Evolutionary conservation across 2,329 filamentous ascomycete species (phyloP), one percentile per base, ranked within the genome.

Genomic region (Triangularia verruculosa): DNA sequence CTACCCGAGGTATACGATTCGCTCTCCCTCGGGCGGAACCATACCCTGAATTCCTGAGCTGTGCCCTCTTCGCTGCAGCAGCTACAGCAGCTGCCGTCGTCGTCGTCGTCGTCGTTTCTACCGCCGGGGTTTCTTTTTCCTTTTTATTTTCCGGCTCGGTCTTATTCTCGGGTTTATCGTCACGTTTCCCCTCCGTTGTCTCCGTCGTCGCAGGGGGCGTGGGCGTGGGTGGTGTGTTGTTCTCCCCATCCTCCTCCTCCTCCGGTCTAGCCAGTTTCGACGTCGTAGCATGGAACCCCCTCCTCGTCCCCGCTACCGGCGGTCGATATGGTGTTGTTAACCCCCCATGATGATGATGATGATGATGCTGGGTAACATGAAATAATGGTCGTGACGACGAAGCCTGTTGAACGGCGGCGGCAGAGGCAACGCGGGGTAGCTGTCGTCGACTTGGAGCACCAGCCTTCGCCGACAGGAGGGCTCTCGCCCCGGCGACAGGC

Each of bases 401-500:
- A 39, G 27, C 4, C 27, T 28, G 17, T 20, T 20, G 20, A 13
- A 47, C 32, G n/a, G 47, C 51, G 32, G 53, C 55, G 51, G 51
- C 22, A 27, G 51, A 24, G 51, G 62, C 39, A 65, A 61, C 64
- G 64, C 61, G 63, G 67, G 64, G 64, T 59, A 65, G 64, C 57
- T 58, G 56, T 54, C 47, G 56, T 54, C 51, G 51, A 54, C 51
- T 27, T 51, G 57, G 39, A 25, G 24, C 27, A n/a, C 13, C 34
- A 39, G n/a, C 32, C 65, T 62, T 63, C 64, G 68, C 69, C 64
- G 67, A 69, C 61, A 70, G 63, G 63, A 72, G 69, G 64, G 69
- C 70, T 61, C 69, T 68, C 54, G 69, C 70, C 67, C 70, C 63
- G 60, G 69, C 66, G 60, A 66, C 32, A 68, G 67, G 68, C 70